Evolutionary conservation across 2,329 filamentous ascomycete species (phyloP).

Genomic region (Fusarium domesticum): DNA sequence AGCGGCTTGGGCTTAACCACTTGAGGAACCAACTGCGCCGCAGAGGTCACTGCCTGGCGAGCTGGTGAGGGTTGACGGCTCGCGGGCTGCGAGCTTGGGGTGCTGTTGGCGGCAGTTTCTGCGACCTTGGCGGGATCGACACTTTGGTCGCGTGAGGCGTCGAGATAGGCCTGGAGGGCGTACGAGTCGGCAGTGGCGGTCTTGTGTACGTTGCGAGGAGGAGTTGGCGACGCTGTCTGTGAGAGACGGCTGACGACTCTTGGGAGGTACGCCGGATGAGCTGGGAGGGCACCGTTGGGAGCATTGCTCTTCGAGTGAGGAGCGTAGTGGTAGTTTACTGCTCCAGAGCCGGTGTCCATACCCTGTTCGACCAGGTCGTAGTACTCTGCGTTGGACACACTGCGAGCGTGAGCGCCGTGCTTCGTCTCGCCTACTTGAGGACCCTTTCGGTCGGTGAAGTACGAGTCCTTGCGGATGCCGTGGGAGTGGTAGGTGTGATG

Average conservation of each 20-base stretch:
- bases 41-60: background rate
- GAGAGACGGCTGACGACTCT: slow-evolving; percentile 4
- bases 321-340: slow-evolving; percentile 13
- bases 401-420: slow-evolving; percentile 3
- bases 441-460: slow-evolving; percentile 1
- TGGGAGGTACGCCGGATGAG: slow-evolving; percentile 17
- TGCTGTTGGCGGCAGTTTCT: slow-evolving; percentile 1
- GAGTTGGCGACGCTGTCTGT: background rate
- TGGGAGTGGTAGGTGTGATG: slow-evolving; percentile 14
- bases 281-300: slow-evolving; percentile 6
- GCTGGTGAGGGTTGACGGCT: slow-evolving; percentile 14
- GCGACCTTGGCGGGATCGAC: background rate
- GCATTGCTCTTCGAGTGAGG: slow-evolving; percentile 9
- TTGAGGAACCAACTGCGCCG: slow-evolving; percentile 28
- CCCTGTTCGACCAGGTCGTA: slow-evolving; percentile 5
- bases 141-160: slow-evolving; percentile 21
- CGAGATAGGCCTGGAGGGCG: slow-evolving; percentile 36
- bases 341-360: background rate
- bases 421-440: background rate
- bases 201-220: slow-evolving; percentile 7
- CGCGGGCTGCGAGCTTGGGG: background rate
- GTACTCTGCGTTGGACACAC: slow-evolving; percentile 11
- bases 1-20: slow-evolving; percentile 31
- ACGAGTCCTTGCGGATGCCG: slow-evolving; percentile 15
- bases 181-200: slow-evolving; percentile 33